Evolutionary conservation across 2,329 filamentous ascomycete genomes (phyloP).

Genomic region (Alternaria hordeiaustralica): DNA sequence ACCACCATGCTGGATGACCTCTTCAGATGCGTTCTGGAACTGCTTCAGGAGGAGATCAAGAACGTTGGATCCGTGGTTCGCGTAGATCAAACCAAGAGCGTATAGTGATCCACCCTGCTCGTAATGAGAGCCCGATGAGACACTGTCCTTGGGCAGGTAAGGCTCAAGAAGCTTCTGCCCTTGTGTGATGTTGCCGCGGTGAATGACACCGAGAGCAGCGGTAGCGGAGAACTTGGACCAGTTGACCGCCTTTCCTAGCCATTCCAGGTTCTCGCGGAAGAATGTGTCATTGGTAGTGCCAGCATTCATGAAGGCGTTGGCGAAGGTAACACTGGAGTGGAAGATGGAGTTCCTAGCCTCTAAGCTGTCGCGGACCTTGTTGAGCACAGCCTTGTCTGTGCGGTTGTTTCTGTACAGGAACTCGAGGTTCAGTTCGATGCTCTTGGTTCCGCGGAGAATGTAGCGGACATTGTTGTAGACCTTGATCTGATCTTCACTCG

Average conservation of each 20-base stretch:
- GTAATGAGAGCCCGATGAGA: constrained; percentile 82
- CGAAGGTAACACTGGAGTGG: constrained; percentile 95
- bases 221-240: constrained; percentile 99
- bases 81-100: constrained; percentile 93
- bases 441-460: constrained; percentile 86
- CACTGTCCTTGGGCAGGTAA: constrained; percentile 82
- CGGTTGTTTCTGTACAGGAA: constrained; percentile 96
- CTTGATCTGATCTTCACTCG: constrained; percentile 59
- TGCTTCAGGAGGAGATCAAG: constrained; percentile 78
- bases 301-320: constrained; percentile 99
- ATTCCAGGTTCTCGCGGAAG: constrained; percentile 96
- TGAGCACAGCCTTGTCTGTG: constrained; percentile 88
- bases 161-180: constrained; percentile 92
- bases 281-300: constrained; percentile 98
- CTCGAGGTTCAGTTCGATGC: constrained; percentile 92
- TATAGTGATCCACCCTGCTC: constrained; percentile 96
- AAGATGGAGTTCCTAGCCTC: constrained; percentile 98
- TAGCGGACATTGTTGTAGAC: constrained; percentile 64
- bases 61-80: constrained; percentile 94
- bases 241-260: constrained; percentile 97
- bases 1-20: constrained; percentile 96
- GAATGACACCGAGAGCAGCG: constrained; percentile 93
- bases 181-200: constrained; percentile 92
- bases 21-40: constrained; percentile 78
- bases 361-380: constrained; percentile 94